Evolutionary conservation across 2,329 filamentous ascomycete genomes (phyloP), one percentile per base, ranked within the genome.

Genomic region (Aspergillus felis): DNA sequence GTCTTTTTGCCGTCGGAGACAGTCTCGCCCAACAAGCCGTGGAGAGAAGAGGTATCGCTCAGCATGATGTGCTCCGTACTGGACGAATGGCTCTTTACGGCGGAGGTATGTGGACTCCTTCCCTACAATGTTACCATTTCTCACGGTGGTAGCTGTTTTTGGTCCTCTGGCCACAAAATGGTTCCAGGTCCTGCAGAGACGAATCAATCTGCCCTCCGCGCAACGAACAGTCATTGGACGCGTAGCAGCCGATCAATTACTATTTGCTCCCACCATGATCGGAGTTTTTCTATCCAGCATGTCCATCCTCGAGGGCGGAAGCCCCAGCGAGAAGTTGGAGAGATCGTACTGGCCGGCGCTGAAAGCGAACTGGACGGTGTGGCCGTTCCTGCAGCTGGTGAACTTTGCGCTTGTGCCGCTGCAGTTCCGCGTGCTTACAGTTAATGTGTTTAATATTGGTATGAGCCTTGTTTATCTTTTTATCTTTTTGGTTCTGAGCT

Each of bases 261-360:
- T 61, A 24, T 63, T 50, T 35, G 61, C 61, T 4, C 61, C 61
- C 2, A 61, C 59, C 7, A 60, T 60, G 59, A 63, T 60, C 17
- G 59, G 61, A 3, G 59, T 63, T 1, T 63, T 63, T 12, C 44
- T 63, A 3, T 61, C 57, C n/a, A 61, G 57, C 25, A 63, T 63
- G 59, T 56, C 61, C 2, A 14, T 63, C 1, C 27, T 63, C 35
- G 61, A 63, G 22, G 61, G 61, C 1, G 27, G 24, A 2, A 42
- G 51, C 25, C 61, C 59, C 4, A 24, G 32, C 7, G 59, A 61
- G 4, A 63, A 63, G 55, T 46, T 63, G 27, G 20, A 54, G 14
- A 48, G 55, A 2, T 55, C 50, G 9, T 63, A 63, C 38, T 60
- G 59, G 59, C 44, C 57, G 3, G 61, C 61, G n/a, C 57, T 63